Evolutionary conservation across 345 rosid species (phyloP).

Genomic region (Erucastrum elatum): DNA sequence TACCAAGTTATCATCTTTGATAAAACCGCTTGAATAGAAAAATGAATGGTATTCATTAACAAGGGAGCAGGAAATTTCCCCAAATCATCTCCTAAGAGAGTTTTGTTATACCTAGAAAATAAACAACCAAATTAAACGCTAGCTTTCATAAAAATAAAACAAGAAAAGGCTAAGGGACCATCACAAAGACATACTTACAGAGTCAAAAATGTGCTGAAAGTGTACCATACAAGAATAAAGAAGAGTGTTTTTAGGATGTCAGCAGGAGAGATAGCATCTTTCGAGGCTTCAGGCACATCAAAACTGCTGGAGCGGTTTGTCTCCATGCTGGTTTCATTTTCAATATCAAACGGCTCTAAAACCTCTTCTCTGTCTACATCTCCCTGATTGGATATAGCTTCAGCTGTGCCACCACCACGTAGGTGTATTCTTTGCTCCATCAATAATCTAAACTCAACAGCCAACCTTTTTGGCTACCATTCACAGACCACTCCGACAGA

Average conservation of each 20-base stretch:
- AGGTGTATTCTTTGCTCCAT: constrained; percentile 50
- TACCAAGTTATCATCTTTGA: constrained; percentile 78
- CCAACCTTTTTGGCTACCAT: constrained; percentile 34
- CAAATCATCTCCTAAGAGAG: constrained; percentile 89
- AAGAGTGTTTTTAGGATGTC: constrained; percentile 88
- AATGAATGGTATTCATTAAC: constrained; percentile 92
- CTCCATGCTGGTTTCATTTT: too few species aligned
- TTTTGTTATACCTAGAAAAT: constrained; percentile 81
- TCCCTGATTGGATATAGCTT: constrained; percentile 32
- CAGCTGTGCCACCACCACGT: constrained; percentile 43
- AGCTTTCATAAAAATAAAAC: background rate
- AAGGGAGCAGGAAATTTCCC: constrained; percentile 98
- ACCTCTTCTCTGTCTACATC: constrained; percentile 43
- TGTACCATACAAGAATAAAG: constrained; percentile 96
- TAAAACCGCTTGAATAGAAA: constrained; percentile 86
- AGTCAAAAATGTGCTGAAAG: constrained; percentile 98
- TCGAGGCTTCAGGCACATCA: constrained; percentile 44
- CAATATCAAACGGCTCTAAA: constrained; percentile 51
- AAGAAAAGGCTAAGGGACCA: background rate
- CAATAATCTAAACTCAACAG: constrained; percentile 25
- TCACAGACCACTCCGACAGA: constrained; percentile 21
- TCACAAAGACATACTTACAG: constrained; percentile 62
- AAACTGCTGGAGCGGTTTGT: constrained; percentile 27
- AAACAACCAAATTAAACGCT: constrained; percentile 7
- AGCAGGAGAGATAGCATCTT: constrained; percentile 49